Evolutionary conservation across 2,329 filamentous ascomycete species (phyloP).

Genomic region (Apiospora kogelbergensis): DNA sequence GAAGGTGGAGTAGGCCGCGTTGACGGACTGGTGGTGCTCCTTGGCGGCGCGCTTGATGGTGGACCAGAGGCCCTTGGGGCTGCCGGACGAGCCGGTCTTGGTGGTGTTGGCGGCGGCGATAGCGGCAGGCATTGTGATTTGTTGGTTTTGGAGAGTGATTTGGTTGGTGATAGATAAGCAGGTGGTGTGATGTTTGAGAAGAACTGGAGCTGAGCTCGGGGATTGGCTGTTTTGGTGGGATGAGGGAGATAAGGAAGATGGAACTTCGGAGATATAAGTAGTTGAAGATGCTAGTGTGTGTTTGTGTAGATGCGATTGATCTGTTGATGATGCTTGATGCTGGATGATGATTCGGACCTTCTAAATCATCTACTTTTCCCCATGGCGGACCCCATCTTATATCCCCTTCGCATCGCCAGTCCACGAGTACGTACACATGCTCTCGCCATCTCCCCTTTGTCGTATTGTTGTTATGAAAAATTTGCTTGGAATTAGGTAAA

Average conservation of each 20-base stretch:
- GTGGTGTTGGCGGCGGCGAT: background rate
- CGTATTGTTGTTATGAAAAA: background rate
- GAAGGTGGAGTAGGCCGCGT: conserved; percentile 12
- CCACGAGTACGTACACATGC: background rate
- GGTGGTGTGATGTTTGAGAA: background rate
- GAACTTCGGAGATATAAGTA: conserved; percentile 4
- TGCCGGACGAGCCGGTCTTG: background rate
- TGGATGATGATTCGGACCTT: conserved; percentile 5
- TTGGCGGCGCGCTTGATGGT: conserved; percentile 15
- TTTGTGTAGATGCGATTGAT: background rate
- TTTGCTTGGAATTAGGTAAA: conserved; percentile 2
- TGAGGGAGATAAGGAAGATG: background rate
- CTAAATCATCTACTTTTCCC: background rate
- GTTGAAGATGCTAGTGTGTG: conserved; percentile 1
- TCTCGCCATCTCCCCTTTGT: background rate
- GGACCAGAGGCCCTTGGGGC: conserved; percentile 10
- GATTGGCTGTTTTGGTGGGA: background rate
- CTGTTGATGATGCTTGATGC: background rate
- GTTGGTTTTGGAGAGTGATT: background rate
- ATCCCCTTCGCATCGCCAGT: background rate
- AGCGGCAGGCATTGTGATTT: background rate
- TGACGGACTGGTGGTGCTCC: conserved; percentile 17
- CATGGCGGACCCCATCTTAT: background rate
- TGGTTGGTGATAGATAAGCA: background rate
- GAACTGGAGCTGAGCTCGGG: background rate